These are phyloP conservation scores for Hypoxylon sp. DNA, from an alignment of 2,329 filamentous ascomycete genomes.

Conservation along the genomic window DNA sequence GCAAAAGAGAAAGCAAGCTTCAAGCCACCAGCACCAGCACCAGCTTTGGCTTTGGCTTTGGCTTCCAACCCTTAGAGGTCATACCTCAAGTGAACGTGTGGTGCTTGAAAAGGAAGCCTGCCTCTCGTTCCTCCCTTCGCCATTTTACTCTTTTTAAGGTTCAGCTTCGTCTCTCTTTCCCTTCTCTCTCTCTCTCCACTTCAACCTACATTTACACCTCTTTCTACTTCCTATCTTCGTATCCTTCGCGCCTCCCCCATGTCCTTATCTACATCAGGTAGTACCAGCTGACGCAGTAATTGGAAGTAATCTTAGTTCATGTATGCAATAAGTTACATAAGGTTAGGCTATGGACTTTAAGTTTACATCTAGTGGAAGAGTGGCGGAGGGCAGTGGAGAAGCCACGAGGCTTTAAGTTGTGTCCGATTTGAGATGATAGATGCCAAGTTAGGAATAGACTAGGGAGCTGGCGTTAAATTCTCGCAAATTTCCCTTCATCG, in stretches of 20 bases:
- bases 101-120: background rate
- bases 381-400: slow-evolving; percentile 26
- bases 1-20: slow-evolving; percentile 1
- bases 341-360: no score
- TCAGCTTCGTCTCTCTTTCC: background rate
- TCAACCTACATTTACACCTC: background rate
- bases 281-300: background rate
- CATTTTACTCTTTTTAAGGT: background rate
- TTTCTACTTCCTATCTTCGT: background rate
- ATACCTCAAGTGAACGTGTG: background rate
- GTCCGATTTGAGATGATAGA: slow-evolving; percentile 35
- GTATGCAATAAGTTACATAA: background rate
- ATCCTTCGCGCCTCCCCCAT: background rate
- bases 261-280: background rate
- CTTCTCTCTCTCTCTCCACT: background rate
- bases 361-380: slow-evolving; percentile 7
- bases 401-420: slow-evolving; percentile 20
- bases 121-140: background rate
- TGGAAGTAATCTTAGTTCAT: background rate
- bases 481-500: slow-evolving; percentile 13
- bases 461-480: slow-evolving; percentile 9
- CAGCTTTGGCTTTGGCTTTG: background rate
- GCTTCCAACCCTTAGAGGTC: background rate
- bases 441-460: slow-evolving; percentile 23
- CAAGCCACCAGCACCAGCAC: background rate